Evolutionary conservation across 2,329 filamentous ascomycete species (phyloP), one percentile per base, ranked within the genome.

Genomic region (Mollisiaceae sp.): DNA sequence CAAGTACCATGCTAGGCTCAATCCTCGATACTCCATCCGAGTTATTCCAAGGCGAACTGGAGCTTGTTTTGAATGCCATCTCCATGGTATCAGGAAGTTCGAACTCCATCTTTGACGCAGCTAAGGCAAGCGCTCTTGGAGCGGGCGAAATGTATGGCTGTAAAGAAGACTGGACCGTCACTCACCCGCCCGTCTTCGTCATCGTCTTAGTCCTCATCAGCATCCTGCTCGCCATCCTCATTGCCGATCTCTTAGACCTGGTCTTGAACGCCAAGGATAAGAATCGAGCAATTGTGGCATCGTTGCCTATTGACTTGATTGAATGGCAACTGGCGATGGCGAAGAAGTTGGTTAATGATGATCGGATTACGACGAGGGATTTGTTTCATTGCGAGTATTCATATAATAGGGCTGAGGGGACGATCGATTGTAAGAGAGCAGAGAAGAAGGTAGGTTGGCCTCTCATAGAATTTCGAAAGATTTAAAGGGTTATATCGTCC

Each of bases 321-420:
- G 55, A 57, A 4, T 57, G 55, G 55, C 55, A 57, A 22, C 20
- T 57, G 32, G 55, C 32, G 1, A 18, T 38, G n/a, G n/a, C n/a
- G n/a, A 36, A 57, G n/a, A 41, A 41, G 32, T 6, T 57, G 2
- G 55, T 57, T 14, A 41, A 41, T 20, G 36, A 57, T 57, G 55
- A 57, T 20, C 12, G 4, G 18, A 11, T 57, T 4, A 24, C 8
- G 18, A 35, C 9, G 35, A 57, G 35, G 14, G 36, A 41, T 11
- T 57, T 39, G 55, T 8, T 9, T 4, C 12, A 38, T 9, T 38
- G 36, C 24, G 55, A 20, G 18, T 57, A 22, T 22, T 38, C 11
- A n/a, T 57, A 35, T 6, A 15, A 41, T 20, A n/a, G 39, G 32
- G 14, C 2, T 12, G 36, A 36, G 32, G 22, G 24, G 6, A 39